These are phyloP conservation scores for Fusarium goolgardi DNA, from an alignment of 2,329 filamentous ascomycete genomes.

Conservation along the genomic window DNA sequence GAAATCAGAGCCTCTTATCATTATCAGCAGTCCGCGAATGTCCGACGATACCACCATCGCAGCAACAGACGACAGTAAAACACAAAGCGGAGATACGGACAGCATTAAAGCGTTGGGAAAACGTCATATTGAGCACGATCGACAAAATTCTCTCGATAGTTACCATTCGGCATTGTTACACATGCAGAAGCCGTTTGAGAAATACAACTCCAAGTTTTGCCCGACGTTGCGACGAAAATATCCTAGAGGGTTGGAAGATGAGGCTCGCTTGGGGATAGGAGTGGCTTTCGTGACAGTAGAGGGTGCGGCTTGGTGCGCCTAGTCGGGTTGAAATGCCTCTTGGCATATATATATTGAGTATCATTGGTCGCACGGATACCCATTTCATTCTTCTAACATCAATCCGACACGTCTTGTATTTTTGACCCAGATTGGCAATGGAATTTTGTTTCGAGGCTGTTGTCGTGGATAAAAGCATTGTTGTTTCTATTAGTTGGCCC, in stretches of 20 bases:
- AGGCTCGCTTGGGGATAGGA: slow-evolving; percentile 2
- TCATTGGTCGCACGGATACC: background rate
- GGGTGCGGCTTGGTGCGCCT: background rate
- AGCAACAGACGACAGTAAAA: background rate
- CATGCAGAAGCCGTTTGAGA: background rate
- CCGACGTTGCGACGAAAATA: background rate
- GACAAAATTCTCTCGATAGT: background rate
- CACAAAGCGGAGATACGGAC: background rate
- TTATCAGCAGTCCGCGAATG: background rate
- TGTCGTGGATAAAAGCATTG: background rate
- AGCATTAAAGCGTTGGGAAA: background rate
- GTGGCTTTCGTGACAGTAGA: background rate
- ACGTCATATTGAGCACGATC: background rate
- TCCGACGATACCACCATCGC: background rate
- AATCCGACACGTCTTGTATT: background rate
- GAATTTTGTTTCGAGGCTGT: background rate
- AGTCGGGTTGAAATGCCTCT: accelerated
- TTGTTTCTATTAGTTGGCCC: background rate
- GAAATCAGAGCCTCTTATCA: background rate
- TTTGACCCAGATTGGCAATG: background rate
- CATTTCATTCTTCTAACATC: background rate
- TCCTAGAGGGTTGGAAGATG: slow-evolving; percentile 2
- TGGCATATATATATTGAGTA: background rate
- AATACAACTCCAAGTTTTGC: background rate
- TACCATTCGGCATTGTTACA: slow-evolving; percentile 5